Evolutionary conservation across 2,329 filamentous ascomycete genomes (phyloP).

Genomic region (Dactylellina sp.): DNA sequence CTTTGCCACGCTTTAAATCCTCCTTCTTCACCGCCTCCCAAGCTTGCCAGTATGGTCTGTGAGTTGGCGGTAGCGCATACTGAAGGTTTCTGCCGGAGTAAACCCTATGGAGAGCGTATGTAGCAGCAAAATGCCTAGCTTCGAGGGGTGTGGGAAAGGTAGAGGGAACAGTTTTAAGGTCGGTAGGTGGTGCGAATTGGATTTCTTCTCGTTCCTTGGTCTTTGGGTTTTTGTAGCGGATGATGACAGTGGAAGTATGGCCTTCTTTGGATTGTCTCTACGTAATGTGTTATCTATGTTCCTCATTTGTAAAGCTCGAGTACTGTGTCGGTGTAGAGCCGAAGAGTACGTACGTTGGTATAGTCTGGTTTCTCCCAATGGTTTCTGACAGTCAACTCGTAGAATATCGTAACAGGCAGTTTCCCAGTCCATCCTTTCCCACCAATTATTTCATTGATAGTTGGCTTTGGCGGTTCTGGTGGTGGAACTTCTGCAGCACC

Average conservation of each 20-base stretch:
- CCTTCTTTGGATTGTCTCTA: slow-evolving; percentile 77
- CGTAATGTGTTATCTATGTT: slow-evolving; percentile 5
- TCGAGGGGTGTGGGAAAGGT: slow-evolving; percentile 85
- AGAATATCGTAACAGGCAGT: slow-evolving; percentile 76
- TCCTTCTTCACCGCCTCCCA: slow-evolving; percentile 84
- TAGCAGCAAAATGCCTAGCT: slow-evolving; percentile 91
- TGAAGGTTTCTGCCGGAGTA: slow-evolving; percentile 97
- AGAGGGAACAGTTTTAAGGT: slow-evolving; percentile 72
- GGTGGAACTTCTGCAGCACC: slow-evolving; percentile 67
- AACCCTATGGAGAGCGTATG: slow-evolving; percentile 89
- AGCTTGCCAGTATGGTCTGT: slow-evolving; percentile 90
- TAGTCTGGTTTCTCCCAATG: slow-evolving; percentile 96
- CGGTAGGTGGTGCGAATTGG: slow-evolving; percentile 74
- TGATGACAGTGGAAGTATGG: slow-evolving; percentile 82
- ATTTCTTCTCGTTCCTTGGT: slow-evolving; percentile 80
- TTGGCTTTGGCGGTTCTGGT: slow-evolving; percentile 26
- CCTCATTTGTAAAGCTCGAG: background rate
- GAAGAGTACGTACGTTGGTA: slow-evolving; percentile 73
- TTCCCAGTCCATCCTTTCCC: slow-evolving; percentile 98
- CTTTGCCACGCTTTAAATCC: slow-evolving; percentile 81
- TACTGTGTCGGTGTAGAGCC: too few species aligned
- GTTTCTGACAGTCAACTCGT: slow-evolving; percentile 70
- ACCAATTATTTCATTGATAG: slow-evolving; percentile 84
- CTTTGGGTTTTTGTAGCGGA: slow-evolving; percentile 81
- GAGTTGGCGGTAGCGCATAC: slow-evolving; percentile 90